phyloP scores from a whole-genome alignment of 805 yeast genomes.

The Wickerhamiella hasegawae region DNA sequence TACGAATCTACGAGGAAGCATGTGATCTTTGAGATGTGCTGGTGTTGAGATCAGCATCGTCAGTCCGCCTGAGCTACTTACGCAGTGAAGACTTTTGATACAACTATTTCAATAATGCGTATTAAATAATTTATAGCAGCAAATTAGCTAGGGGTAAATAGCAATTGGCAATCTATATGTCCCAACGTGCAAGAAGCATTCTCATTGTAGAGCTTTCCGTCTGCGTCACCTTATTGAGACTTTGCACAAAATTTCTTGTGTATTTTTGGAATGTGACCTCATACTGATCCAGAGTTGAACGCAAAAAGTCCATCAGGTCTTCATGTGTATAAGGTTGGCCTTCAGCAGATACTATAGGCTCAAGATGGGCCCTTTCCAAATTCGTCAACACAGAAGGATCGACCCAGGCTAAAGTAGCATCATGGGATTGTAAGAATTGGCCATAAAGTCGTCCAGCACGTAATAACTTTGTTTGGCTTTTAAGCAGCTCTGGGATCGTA shows the following conservation, averaged over 20 bases:
- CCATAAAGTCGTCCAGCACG: conserved; percentile 19
- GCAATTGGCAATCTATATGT: too few species aligned
- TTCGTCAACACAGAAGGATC: conserved; percentile 16
- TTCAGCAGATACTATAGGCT: conserved; percentile 9
- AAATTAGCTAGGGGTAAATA: too few species aligned
- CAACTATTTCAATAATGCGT: too few species aligned
- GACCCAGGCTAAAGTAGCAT: conserved; percentile 12
- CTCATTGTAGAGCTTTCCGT: background rate
- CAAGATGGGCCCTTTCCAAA: conserved; percentile 5
- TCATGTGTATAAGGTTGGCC: conserved; percentile 13
- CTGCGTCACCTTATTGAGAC: background rate
- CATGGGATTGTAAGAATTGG: conserved; percentile 13
- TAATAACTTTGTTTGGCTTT: conserved; percentile 28
- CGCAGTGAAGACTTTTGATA: too few species aligned
- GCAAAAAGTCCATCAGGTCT: conserved; percentile 17
- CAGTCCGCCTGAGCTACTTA: too few species aligned
- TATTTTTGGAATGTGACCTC: conserved; percentile 8
- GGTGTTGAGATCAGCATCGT: too few species aligned
- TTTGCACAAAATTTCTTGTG: background rate
- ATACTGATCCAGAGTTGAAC: conserved; percentile 17
- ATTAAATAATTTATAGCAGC: too few species aligned
- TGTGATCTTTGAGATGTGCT: too few species aligned
- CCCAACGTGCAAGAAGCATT: background rate
- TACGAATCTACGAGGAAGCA: too few species aligned
- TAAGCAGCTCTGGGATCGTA: conserved; percentile 39